Evolutionary conservation across 1,284 basidiomycete species (phyloP), one percentile per base, ranked within the genome.

Genomic region (Xerocomus cyaneibrunnescens): DNA sequence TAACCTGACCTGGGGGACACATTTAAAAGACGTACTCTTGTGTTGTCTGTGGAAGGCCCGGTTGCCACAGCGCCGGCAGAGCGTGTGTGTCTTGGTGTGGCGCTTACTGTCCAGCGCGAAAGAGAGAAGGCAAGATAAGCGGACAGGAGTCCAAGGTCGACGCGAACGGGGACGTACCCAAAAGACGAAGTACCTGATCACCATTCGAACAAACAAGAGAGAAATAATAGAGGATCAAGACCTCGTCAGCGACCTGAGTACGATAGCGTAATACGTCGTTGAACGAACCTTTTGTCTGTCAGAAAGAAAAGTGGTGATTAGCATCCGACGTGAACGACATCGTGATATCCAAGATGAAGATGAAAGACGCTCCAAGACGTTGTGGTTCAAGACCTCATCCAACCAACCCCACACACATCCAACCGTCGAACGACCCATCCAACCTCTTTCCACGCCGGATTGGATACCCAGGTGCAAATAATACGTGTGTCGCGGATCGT

Each of bases 51-150:
- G 95, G 84, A 97, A 94, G 37, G 92, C 82, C 59, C 94, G 87
- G 74, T 85, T 82, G 65, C 93, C 92, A 78, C 94, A 98, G 70
- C 94, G 90, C 71, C 93, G 84, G 84, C 94, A 97, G 67, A 96
- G 85, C 57, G 94, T 97, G 85, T 98, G 96, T 69, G 92, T 89
- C 84, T 99, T 99, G 68, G 93, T 93, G 87, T 97, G 95, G 74
- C 91, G 83, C 83, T 95, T 95, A 92, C 93, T 92, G 32, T 48
- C 25, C 28, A n/a, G 7, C 19, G 22, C 19, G 25, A 46, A 22
- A 28, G 28, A 34, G 34, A 17, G 23, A 21, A 22, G 0, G 6
- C 25, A n/a, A 12, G 21, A 21, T 41, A 28, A 48, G 23, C n/a
- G 22, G n/a, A 4, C 28, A 16, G 10, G 22, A 14, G 12, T 41